Conservation (phyloP, 2,329 filamentous ascomycete genomes). For the Fusarium sp. region DNA sequence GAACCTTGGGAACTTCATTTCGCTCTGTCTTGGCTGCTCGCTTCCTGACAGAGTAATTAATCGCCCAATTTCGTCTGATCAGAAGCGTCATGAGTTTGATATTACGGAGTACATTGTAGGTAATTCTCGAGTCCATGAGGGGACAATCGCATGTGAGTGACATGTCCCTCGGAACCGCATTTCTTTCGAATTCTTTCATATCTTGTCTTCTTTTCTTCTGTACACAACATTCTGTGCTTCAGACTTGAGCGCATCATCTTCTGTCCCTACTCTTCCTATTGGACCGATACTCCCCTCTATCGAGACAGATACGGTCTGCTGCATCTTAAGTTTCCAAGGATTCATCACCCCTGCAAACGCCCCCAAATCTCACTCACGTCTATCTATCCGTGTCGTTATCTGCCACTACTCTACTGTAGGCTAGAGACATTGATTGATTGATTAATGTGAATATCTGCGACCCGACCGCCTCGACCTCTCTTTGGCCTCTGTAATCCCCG, state of each 20-base stretch:
- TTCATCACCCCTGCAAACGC: conserved; percentile 25
- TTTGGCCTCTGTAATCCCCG: conserved; percentile 2
- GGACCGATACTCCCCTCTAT: conserved; percentile 4
- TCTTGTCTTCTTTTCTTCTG: neutral
- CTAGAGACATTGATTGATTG: neutral
- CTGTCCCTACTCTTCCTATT: conserved; percentile 18
- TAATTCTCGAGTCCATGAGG: neutral
- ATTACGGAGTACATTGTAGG: neutral
- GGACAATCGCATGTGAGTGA: neutral
- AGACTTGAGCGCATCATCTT: conserved; percentile 15
- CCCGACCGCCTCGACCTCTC: conserved; percentile 2
- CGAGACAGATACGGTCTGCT: conserved; percentile 27
- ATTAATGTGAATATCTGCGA: neutral
- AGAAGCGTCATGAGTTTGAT: conserved; percentile 22
- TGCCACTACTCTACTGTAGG: conserved; percentile 8
- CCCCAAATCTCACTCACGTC: conserved; percentile 31
- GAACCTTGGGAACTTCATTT: conserved; percentile 19
- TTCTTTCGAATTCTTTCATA: neutral
- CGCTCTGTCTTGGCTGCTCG: conserved; percentile 27
- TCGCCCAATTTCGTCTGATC: conserved; percentile 11
- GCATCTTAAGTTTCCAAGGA: conserved; percentile 30
- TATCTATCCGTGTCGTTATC: conserved; percentile 18
- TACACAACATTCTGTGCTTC: conserved; percentile 21
- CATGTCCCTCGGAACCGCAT: neutral
- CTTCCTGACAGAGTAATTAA: conserved; percentile 25